Base-by-base conservation (phyloP, 225 moss, liverwort and hornwort species). In the Anthoceros angustus region DNA sequence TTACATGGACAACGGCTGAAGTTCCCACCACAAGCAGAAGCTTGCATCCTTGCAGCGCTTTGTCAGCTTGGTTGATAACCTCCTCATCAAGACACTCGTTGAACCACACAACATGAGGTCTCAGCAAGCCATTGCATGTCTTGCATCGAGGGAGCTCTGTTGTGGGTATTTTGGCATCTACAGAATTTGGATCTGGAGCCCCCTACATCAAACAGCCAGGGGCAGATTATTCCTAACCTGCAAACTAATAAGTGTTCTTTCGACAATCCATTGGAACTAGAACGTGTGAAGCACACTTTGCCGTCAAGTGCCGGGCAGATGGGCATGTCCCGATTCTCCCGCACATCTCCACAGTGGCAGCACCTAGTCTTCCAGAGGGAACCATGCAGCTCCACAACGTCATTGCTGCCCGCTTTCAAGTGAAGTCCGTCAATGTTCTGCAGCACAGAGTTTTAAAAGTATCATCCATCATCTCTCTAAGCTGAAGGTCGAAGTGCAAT, bases 91-190 rank as follows among this genome's bases (percentile, higher is more conserved):
- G 78, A 63, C 64, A 72, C 72, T 90, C 94, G 62, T 90, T 86
- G 73, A 94, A 94, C 94, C 94, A 94, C 65, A 94, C 87, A 25
- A 94, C 90, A 74, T 90, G 83, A 18, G 90, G 90, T 50, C 93
- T 87, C 26, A 87, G 70, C 26, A 94, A 78, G 65, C 86, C 94
- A 67, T 85, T 90, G 72, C 94, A 94, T 66, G 71, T 75, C 63
- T 85, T 73, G 74, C 94, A 94, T 42, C 86, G 86, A 2, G 90
- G 90, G 42, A 94, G 66, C 41, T 88, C 62, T 80, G 84, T 85
- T 9, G 72, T 64, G 39, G 90, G 79, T 71, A 94, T 85, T 62
- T 80, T 76, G 0, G 86, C 87, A 70, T 94, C 94, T 21, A 77
- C 64, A 39, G 66, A 64, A 2, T 20, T 40, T 25, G 66, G 71